A percentile compares a stretch with the other conserved stretches of the same genome.
These are phyloP conservation scores for Fraxinus sp. DNA, from an alignment of 305 asterid genomes.

Conservation along the genomic window DNA sequence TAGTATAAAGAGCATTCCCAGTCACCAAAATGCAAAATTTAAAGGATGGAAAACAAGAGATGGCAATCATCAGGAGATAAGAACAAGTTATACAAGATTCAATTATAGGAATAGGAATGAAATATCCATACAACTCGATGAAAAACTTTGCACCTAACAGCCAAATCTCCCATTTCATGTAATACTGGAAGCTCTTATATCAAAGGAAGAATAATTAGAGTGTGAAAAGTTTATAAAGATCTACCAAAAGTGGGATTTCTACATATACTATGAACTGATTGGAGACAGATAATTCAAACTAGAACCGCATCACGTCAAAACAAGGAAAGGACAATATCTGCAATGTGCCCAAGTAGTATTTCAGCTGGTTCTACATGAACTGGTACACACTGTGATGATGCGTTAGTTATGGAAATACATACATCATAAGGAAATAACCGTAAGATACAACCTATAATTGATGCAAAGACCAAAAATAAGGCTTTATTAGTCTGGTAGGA, in stretches of 20 bases:
- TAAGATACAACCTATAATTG: not conserved
- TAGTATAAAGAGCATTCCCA: conserved; percentile 30
- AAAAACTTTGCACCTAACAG: conserved; percentile 9
- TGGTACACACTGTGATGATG: not conserved
- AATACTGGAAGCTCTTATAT: conserved; percentile 12
- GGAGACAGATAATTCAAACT: not conserved
- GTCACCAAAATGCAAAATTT: not conserved
- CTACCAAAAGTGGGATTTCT: not conserved
- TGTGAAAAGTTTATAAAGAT: conserved; percentile 6
- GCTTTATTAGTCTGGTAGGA: not conserved
- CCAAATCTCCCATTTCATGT: conserved; percentile 10
- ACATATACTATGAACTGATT: not conserved
- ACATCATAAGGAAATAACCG: conserved; percentile 1
- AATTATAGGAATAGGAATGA: not conserved
- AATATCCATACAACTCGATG: conserved; percentile 15
- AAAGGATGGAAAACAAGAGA: conserved; percentile 13
- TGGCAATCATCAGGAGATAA: conserved; percentile 9
- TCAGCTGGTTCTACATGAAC: conserved; percentile 6
- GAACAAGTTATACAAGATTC: conserved; percentile 8
- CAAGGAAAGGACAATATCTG: no score
- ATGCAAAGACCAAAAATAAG: not conserved
- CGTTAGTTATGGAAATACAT: not conserved
- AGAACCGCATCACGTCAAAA: not conserved
- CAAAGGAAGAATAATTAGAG: conserved; percentile 14
- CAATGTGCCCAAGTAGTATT: not conserved